phyloP scores from a whole-genome alignment of 23 red algal genomes.

The Gracilaria domingensis region DNA sequence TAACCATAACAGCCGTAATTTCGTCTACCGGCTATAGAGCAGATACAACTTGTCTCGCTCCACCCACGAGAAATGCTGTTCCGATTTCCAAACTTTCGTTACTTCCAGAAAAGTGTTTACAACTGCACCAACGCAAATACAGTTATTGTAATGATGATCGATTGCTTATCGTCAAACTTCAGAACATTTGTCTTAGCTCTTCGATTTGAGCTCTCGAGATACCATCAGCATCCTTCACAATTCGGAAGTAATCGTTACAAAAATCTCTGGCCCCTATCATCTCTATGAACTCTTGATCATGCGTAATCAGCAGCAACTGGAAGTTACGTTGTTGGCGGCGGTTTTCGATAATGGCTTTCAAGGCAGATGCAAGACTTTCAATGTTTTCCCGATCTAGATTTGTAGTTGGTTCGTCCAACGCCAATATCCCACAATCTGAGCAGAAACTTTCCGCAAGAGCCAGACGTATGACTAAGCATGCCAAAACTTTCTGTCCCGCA shows the following conservation, averaged over 20 bases:
- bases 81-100: too few species aligned
- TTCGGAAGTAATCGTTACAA: constrained; percentile 77
- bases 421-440: constrained; percentile 93
- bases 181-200: constrained; percentile 37
- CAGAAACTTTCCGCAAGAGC: constrained; percentile 95
- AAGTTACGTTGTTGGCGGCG: constrained; percentile 87
- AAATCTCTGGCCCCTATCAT: constrained; percentile 80
- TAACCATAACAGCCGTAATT: too few species aligned
- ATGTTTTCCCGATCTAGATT: constrained; percentile 96
- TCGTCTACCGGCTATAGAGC: too few species aligned
- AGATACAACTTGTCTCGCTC: too few species aligned
- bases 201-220: constrained; percentile 50
- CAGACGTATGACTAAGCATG: constrained; percentile 94
- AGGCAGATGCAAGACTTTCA: constrained; percentile 79
- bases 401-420: constrained; percentile 98
- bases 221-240: constrained; percentile 65
- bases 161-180: neutral
- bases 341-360: constrained; percentile 79
- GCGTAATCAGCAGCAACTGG: constrained; percentile 96
- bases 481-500: constrained; percentile 98
- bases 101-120: too few species aligned
- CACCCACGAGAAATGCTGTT: too few species aligned
- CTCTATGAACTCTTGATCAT: constrained; percentile 96
- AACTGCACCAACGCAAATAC: too few species aligned
- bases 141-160: too few species aligned